A percentile compares a stretch with the other conserved stretches of the same genome.
Conservation (phyloP, 371 early-diverging fungal genomes). For the Mucor velutinosus region DNA sequence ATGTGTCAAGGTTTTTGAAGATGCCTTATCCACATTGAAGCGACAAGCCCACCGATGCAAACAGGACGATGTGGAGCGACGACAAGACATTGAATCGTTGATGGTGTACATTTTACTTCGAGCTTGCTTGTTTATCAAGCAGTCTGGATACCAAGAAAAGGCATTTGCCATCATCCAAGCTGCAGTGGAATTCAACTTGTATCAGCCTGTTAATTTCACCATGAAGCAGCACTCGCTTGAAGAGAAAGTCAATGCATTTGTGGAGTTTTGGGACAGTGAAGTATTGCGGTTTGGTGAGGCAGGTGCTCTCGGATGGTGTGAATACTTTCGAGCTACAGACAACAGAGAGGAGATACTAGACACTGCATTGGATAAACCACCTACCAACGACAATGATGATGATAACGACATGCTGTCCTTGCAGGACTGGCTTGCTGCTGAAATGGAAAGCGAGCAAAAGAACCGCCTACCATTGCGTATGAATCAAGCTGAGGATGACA, state of each 20-base stretch:
- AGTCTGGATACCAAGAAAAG: slow-evolving; percentile 75
- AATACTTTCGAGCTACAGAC: slow-evolving; percentile 24
- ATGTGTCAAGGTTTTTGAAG: slow-evolving; percentile 66
- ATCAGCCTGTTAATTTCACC: slow-evolving; percentile 51
- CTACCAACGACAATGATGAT: neutral
- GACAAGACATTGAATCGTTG: slow-evolving; percentile 55
- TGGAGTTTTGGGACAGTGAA: slow-evolving; percentile 81
- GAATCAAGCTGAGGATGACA: slow-evolving; percentile 21
- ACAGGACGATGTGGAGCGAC: slow-evolving; percentile 23
- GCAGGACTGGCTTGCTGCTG: slow-evolving; percentile 13
- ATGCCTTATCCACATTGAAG: slow-evolving; percentile 54
- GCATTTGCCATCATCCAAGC: slow-evolving; percentile 73
- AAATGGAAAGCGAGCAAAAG: slow-evolving; percentile 16
- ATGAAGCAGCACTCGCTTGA: slow-evolving; percentile 30
- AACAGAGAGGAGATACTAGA: slow-evolving; percentile 22
- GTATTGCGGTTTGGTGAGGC: slow-evolving; percentile 76
- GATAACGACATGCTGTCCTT: slow-evolving; percentile 23
- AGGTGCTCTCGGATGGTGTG: slow-evolving; percentile 66
- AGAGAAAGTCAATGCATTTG: slow-evolving; percentile 61
- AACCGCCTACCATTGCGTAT: slow-evolving; percentile 36
- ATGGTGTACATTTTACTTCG: slow-evolving; percentile 68
- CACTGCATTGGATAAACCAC: neutral
- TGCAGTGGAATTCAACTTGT: slow-evolving; percentile 72
- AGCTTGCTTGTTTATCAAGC: slow-evolving; percentile 64
- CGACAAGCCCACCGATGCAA: slow-evolving; percentile 11